A percentile compares a stretch with the other conserved stretches of the same genome.
Evolutionary conservation across 1,284 basidiomycete species (phyloP).

Genomic region (Ustanciosporium gigantosporum): DNA sequence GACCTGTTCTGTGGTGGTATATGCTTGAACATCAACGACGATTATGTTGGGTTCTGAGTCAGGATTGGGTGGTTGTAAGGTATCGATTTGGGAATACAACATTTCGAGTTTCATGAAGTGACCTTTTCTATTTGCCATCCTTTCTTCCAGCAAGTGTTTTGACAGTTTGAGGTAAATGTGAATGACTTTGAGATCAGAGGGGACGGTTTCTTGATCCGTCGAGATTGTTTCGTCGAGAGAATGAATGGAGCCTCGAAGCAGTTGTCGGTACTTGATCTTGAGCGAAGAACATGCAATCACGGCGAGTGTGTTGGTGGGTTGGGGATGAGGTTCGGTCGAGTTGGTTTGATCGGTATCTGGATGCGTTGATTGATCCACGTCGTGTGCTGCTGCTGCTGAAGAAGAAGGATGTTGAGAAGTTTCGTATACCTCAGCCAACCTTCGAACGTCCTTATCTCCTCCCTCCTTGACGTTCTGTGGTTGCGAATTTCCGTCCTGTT

Average conservation of each 20-base stretch:
- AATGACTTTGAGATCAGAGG: slow-evolving; percentile 64
- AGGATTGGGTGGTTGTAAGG: slow-evolving; percentile 72
- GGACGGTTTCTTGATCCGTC: slow-evolving; percentile 7
- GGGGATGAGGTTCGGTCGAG: background rate
- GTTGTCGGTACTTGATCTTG: slow-evolving; percentile 77
- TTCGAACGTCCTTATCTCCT: background rate
- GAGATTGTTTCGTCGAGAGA: slow-evolving; percentile 61
- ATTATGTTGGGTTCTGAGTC: slow-evolving; percentile 10
- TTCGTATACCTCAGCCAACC: slow-evolving; percentile 18
- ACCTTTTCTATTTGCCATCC: slow-evolving; percentile 73
- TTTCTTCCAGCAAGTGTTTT: slow-evolving; percentile 68
- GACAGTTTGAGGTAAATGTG: slow-evolving; percentile 83
- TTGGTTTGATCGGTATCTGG: background rate
- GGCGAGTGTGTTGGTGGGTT: slow-evolving; percentile 1
- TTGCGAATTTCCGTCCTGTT: background rate
- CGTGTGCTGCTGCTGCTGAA: background rate
- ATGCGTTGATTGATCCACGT: too few species aligned
- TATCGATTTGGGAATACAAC: slow-evolving; percentile 81
- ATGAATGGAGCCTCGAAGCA: slow-evolving; percentile 66
- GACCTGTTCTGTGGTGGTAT: slow-evolving; percentile 7
- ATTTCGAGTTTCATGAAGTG: slow-evolving; percentile 90
- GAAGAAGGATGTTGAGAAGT: slow-evolving; percentile 1
- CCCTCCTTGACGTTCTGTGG: background rate
- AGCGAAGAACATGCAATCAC: slow-evolving; percentile 87
- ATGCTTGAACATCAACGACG: slow-evolving; percentile 2